Conservation (phyloP, 768 basidiomycete species). For the Leccinum sublutescens region DNA sequence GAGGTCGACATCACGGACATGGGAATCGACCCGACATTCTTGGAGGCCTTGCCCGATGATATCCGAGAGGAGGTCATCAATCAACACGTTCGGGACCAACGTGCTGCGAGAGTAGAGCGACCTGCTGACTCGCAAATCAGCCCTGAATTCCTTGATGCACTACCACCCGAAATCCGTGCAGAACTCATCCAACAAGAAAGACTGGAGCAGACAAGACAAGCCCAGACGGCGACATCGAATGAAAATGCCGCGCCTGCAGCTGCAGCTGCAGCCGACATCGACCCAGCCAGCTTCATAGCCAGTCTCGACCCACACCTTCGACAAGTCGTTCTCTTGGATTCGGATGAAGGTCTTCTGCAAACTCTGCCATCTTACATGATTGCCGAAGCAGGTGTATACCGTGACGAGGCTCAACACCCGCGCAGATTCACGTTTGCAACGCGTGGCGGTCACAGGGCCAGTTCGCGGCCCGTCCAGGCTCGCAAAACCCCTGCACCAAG, state of each 20-base stretch:
- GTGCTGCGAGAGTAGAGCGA: constrained; percentile 70
- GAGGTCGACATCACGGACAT: constrained; percentile 97
- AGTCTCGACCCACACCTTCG: constrained; percentile 87
- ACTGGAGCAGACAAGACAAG: constrained; percentile 69
- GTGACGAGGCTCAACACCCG: constrained; percentile 49
- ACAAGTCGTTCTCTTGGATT: constrained; percentile 87
- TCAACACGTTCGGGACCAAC: constrained; percentile 93
- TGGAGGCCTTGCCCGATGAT: constrained; percentile 96
- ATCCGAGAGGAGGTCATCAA: constrained; percentile 98
- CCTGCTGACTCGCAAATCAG: constrained; percentile 88
- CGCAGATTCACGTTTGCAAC: constrained; percentile 33
- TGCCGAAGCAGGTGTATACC: constrained; percentile 74
- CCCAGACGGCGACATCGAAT: constrained; percentile 32
- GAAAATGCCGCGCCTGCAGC: constrained; percentile 34
- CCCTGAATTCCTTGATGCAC: constrained; percentile 91
- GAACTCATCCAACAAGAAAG: constrained; percentile 97
- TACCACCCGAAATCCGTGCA: constrained; percentile 94
- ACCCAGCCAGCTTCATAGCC: constrained; percentile 88
- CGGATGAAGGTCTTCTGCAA: constrained; percentile 81
- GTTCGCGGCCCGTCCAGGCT: constrained; percentile 29
- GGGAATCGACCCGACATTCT: constrained; percentile 96
- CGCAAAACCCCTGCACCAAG: constrained; percentile 61
- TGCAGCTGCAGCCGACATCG: constrained; percentile 69
- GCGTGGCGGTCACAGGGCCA: constrained; percentile 27
- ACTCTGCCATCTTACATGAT: constrained; percentile 82